Evolutionary conservation across 257 asterid species (phyloP).

Genomic region (Osmanthus fragrans): DNA sequence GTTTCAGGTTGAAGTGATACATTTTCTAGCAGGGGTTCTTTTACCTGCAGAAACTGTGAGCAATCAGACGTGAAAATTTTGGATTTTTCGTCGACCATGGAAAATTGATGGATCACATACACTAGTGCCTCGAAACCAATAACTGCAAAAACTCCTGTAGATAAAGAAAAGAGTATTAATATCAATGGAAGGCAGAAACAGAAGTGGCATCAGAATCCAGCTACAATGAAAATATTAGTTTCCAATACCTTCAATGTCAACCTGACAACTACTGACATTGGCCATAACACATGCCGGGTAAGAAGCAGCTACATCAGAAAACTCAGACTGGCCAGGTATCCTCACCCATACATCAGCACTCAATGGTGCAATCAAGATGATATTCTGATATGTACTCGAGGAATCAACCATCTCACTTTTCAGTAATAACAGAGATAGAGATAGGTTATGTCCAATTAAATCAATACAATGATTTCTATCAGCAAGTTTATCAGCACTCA

Average conservation of each 20-base stretch:
- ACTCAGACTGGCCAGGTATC: constrained; percentile 54
- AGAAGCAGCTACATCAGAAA: constrained; percentile 32
- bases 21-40: constrained; percentile 43
- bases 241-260: constrained; percentile 64
- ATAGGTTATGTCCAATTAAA: constrained; percentile 72
- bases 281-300: constrained; percentile 68
- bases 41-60: constrained; percentile 50
- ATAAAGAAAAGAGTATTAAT: constrained; percentile 24
- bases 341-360: constrained; percentile 86
- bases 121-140: constrained; percentile 61
- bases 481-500: constrained; percentile 57
- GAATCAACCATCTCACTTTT: constrained; percentile 41
- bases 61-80: constrained; percentile 51
- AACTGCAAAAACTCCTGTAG: constrained; percentile 57
- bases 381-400: constrained; percentile 33
- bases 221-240: constrained; percentile 10
- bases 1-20: constrained; percentile 37
- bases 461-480: constrained; percentile 64
- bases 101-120: constrained; percentile 65
- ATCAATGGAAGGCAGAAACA: constrained; percentile 11
- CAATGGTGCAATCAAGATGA: constrained; percentile 54
- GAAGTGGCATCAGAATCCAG: constrained; percentile 13
- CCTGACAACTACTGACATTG: constrained; percentile 51
- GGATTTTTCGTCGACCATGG: constrained; percentile 55
- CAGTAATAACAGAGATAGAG: constrained; percentile 52